Conservation (phyloP, 352 stramenopile species). For the Globisporangium cederbergense region DNA sequence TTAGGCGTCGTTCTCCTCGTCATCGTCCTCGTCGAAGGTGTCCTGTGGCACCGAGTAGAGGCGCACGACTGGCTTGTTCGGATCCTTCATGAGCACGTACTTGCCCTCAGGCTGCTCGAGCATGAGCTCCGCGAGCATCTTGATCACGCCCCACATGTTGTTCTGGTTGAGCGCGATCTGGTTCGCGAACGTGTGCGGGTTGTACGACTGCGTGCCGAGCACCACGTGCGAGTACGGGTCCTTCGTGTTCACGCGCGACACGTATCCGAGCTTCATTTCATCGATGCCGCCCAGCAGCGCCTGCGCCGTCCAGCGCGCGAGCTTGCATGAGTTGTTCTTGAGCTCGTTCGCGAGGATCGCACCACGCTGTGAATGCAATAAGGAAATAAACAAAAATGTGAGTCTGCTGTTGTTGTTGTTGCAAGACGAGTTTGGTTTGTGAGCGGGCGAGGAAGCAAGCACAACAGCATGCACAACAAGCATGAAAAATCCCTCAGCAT, state of each 20-base stretch:
- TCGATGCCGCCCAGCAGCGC: slow-evolving; percentile 94
- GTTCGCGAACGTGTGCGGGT: slow-evolving; percentile 94
- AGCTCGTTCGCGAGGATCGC: slow-evolving; percentile 97
- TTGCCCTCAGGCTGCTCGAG: slow-evolving; percentile 96
- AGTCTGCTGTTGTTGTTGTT: background rate
- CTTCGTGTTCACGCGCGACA: slow-evolving; percentile 92
- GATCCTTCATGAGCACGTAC: slow-evolving; percentile 98
- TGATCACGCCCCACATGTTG: slow-evolving; percentile 97
- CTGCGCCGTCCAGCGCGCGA: slow-evolving; percentile 98
- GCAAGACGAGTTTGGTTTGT: background rate
- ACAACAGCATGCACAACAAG: slow-evolving; percentile 5
- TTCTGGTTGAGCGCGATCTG: slow-evolving; percentile 97
- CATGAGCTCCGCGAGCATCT: slow-evolving; percentile 94
- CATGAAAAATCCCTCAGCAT: slow-evolving; percentile 18
- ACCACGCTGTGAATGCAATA: slow-evolving; percentile 74
- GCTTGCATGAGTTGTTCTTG: slow-evolving; percentile 99
- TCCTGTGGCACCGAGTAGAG: slow-evolving; percentile 95
- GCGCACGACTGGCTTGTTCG: slow-evolving; percentile 96
- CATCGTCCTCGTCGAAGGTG: slow-evolving; percentile 94
- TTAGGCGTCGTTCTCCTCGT: slow-evolving; percentile 64
- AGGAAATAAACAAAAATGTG: slow-evolving; percentile 7
- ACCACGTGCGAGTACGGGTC: slow-evolving; percentile 96
- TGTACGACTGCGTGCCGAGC: slow-evolving; percentile 96
- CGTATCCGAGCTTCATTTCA: slow-evolving; percentile 98
- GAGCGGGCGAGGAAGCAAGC: background rate